Evolutionary conservation across 2,329 filamentous ascomycete species (phyloP), one percentile per base, ranked within the genome.

Genomic region (Acrodontium crateriforme): DNA sequence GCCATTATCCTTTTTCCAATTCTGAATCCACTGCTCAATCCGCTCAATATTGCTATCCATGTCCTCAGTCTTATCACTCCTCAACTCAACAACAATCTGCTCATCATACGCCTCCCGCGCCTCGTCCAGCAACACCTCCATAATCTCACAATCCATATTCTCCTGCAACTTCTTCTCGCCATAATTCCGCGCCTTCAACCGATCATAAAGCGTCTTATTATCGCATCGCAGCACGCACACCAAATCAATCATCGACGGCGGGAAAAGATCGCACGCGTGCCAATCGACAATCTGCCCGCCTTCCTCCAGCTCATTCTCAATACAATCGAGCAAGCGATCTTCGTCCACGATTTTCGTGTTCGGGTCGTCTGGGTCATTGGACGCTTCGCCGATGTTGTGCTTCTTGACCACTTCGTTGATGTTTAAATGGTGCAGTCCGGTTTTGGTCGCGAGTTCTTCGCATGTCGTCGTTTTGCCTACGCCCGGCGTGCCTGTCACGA

Each of bases 181-280:
- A 54, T 94, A 94, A 37, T 82, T 78, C 40, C 85, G 70, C 22
- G 70, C 69, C 29, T 69, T 71, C 29, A 98, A 59, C 29, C 89
- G 71, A 54, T 98, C 89, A 50, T 89, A 95, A 3, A 93, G 67
- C 9, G 78, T 62, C 12, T 70, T 72, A 11, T 82, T 84, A 43
- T 89, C 74, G 31, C 80, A 82, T 24, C 89, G 69, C 38, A 98
- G 56, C 30, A 98, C 89, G 4, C 95, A 79, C 1, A 98, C 85
- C 2, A 98, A 69, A 53, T 98, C 89, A 49, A 98, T 78, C 82
- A 85, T 91, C 48, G 78, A 78, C 51, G 79, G 75, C 2, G 89
- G 89, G 49, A 95, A 95, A 13, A 95, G 60, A 47, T 95, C 89
- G 60, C 87, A 95, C 2, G 85, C 87, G 58, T 98, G 89, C 87